These are phyloP conservation scores for Gnomoniopsis smithogilvyi DNA, from an alignment of 2,329 filamentous ascomycete species.

Conservation along the genomic window DNA sequence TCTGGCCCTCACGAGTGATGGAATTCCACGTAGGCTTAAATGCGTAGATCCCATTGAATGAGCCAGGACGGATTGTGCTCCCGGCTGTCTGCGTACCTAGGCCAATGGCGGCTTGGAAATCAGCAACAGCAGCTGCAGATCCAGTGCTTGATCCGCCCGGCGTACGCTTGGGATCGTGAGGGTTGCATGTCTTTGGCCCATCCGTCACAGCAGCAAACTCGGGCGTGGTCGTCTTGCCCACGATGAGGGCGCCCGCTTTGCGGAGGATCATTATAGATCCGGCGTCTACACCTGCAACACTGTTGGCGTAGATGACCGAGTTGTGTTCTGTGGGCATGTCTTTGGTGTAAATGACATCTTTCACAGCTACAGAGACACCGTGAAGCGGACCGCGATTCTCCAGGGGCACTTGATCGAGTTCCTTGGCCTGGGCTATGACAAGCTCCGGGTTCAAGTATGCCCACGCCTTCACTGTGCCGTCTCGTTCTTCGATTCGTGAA, in stretches of 20 bases:
- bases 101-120: slow-evolving; percentile 58
- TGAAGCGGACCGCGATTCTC: slow-evolving; percentile 52
- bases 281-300: slow-evolving; percentile 48
- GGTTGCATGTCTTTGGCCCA: slow-evolving; percentile 56
- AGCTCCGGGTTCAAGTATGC: slow-evolving; percentile 40
- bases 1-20: slow-evolving; percentile 59
- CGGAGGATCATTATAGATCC: slow-evolving; percentile 49
- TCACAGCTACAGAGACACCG: slow-evolving; percentile 55
- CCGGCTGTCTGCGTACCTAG: slow-evolving; percentile 67
- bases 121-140: slow-evolving; percentile 63
- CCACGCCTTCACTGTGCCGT: slow-evolving; percentile 48
- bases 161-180: slow-evolving; percentile 48
- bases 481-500: slow-evolving; percentile 39
- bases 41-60: slow-evolving; percentile 62
- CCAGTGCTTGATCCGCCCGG: slow-evolving; percentile 68
- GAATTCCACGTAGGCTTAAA: slow-evolving; percentile 66
- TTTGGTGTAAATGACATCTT: slow-evolving; percentile 59
- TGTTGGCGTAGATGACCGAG: slow-evolving; percentile 49
- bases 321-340: slow-evolving; percentile 57
- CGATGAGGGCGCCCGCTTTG: slow-evolving; percentile 53
- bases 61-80: slow-evolving; percentile 60
- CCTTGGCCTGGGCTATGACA: slow-evolving; percentile 47
- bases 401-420: slow-evolving; percentile 45
- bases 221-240: slow-evolving; percentile 59
- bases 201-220: slow-evolving; percentile 58